Evolutionary conservation across 495 filamentous ascomycete genomes (phyloP).

Genomic region (Neurospora sublineolata): DNA sequence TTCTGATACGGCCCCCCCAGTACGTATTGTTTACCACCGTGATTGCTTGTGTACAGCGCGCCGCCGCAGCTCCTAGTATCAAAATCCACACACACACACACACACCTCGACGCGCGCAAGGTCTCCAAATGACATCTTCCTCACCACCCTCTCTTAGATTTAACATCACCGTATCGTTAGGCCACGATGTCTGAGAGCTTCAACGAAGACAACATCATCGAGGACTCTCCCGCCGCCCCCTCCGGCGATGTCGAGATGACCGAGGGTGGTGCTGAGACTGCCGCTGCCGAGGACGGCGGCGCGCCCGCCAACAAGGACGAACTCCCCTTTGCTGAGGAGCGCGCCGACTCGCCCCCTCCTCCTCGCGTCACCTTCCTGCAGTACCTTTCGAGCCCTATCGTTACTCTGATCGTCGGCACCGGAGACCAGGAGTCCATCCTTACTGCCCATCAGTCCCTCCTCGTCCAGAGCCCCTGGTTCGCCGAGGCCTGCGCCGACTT

Average conservation of each 20-base stretch:
- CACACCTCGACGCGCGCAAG: neutral
- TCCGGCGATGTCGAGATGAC: constrained; percentile 40
- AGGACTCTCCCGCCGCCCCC: constrained; percentile 23
- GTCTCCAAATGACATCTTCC: neutral
- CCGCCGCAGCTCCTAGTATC: neutral
- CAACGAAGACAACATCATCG: constrained; percentile 23
- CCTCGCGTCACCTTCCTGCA: constrained; percentile 36
- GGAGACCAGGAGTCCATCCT: constrained; percentile 50
- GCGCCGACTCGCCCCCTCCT: constrained; percentile 21
- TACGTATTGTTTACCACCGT: neutral
- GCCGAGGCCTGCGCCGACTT: constrained; percentile 48
- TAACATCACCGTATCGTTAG: neutral
- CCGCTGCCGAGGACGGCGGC: constrained; percentile 6
- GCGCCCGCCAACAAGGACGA: constrained; percentile 15
- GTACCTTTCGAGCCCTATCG: constrained; percentile 67
- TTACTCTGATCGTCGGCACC: constrained; percentile 62
- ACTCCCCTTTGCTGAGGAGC: constrained; percentile 33
- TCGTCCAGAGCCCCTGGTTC: constrained; percentile 65
- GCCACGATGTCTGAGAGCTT: constrained; percentile 30
- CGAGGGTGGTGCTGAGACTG: constrained; percentile 15
- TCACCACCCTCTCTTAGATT: neutral
- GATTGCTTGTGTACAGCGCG: neutral
- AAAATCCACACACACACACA: neutral
- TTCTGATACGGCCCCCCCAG: neutral
- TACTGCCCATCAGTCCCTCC: constrained; percentile 67